Evolutionary conservation across 768 basidiomycete genomes (phyloP).

Genomic region (Coprinopsis sp.): DNA sequence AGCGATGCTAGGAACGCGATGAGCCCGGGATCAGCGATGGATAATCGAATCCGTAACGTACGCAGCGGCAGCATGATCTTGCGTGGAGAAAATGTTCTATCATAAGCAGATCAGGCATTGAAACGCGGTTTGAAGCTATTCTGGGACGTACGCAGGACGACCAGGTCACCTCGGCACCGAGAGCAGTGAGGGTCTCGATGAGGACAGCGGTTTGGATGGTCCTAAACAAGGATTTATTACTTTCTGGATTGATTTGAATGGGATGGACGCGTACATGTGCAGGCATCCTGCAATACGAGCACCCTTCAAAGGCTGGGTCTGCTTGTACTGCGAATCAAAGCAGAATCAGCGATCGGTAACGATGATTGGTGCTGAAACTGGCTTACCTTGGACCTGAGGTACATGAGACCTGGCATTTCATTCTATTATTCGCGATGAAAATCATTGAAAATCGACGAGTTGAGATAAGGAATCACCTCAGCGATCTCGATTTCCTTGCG

Average conservation of each 20-base stretch:
- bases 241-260: conserved; percentile 7
- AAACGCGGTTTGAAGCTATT: background rate
- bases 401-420: conserved; percentile 96
- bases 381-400: conserved; percentile 78
- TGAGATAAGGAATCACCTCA: conserved; percentile 56
- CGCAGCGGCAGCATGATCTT: conserved; percentile 99
- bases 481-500: conserved; percentile 99
- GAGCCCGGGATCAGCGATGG: background rate
- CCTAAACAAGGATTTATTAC: conserved; percentile 41
- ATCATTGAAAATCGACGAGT: conserved; percentile 10
- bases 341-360: conserved; percentile 16
- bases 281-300: conserved; percentile 97
- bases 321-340: conserved; percentile 57
- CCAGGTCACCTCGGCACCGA: conserved; percentile 98
- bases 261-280: conserved; percentile 67
- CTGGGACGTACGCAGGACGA: conserved; percentile 79
- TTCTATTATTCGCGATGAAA: conserved; percentile 39
- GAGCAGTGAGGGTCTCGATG: conserved; percentile 93
- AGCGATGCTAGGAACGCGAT: conserved; percentile 61
- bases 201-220: conserved; percentile 98
- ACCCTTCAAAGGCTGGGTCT: conserved; percentile 82
- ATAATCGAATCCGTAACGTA: conserved; percentile 39
- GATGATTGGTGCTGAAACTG: conserved; percentile 9
- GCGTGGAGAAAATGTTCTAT: conserved; percentile 99
- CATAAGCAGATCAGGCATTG: background rate